phyloP scores from a whole-genome alignment of 345 rosid species.

The Populus tremula region DNA sequence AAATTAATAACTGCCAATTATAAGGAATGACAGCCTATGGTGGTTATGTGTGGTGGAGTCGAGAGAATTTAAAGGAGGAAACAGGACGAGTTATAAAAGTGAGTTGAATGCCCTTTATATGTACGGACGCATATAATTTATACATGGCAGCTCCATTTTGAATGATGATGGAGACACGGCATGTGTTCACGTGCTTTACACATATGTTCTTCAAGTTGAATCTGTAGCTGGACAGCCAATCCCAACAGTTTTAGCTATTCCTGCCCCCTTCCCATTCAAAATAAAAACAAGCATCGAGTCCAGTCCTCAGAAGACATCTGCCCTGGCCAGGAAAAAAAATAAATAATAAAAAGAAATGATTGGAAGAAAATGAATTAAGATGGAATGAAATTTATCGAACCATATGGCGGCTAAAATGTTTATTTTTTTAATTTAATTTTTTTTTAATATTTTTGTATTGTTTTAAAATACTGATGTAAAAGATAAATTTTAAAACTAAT shows the following conservation, averaged over 20 bases:
- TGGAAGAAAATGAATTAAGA: not conserved
- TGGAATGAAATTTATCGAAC: not conserved
- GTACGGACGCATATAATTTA: not conserved
- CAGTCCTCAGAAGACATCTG: conserved; percentile 7
- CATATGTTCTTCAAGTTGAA: not conserved
- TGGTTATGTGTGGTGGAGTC: conserved; percentile 3
- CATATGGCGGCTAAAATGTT: no score
- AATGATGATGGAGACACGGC: conserved; percentile 22
- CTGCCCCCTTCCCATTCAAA: conserved; percentile 10
- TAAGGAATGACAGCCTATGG: conserved; percentile 20
- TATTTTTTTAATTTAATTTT: no score
- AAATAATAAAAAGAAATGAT: not conserved
- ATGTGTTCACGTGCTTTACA: conserved; percentile 18
- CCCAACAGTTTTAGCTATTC: conserved; percentile 14
- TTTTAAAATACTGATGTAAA: no score
- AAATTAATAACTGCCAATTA: conserved; percentile 17
- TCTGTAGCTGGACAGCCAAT: conserved; percentile 8
- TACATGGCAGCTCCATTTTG: conserved; percentile 10
- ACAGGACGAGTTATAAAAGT: conserved; percentile 6
- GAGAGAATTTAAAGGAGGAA: conserved; percentile 9
- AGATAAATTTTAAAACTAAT: no score
- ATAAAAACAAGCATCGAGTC: conserved; percentile 4
- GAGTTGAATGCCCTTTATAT: not conserved
- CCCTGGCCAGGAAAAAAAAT: not conserved
- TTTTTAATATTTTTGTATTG: no score